Base-by-base conservation (phyloP, 208 protist species). In the Trypanosoma melophagium region DNA sequence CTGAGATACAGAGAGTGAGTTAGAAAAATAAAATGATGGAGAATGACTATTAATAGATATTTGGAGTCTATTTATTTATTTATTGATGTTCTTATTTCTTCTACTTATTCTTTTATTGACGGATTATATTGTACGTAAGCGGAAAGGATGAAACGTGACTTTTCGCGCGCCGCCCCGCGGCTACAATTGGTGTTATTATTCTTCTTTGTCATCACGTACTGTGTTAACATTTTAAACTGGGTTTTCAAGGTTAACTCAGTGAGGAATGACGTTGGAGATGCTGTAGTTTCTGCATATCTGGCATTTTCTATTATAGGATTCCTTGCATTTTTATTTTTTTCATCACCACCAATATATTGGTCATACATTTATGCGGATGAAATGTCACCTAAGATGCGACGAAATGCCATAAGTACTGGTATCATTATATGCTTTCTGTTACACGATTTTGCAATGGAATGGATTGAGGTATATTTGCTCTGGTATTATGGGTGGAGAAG, bases 391-490 rank as follows among this genome's bases (percentile, higher is more conserved):
- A 76, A 73, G 47, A 80, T 76, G 31, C 74, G 90, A 24, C 66
- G 80, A 44, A 87, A 90, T 55, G 60, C 70, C 5, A 28, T 74
- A n/a, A 81, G 64, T 38, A 42, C 90, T 4, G 80, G 58, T 42
- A 73, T 94, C 21, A 42, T 69, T 31, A 71, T 87, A 50, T 87
- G 76, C 24, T 91, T 96, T 62, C 60, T 93, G 12, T 38, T 81
- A 3, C 83, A 93, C 52, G 84, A 82, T 49, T 81, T 96, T 38
- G 81, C 90, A 24, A 77, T 91, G 72, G 71, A 73, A 55, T 90
- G 81, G 81, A 58, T 96, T 35, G 85, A 94, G 54, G 66, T 93
- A 52, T 92, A 82, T 71, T 66, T 92, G n/a, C 75, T 88, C 38
- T 81, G 72, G 58, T 63, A 57, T 49, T 78, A 79, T 41, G 84